These are phyloP conservation scores for Fusarium decemcellulare DNA, from an alignment of 2,329 filamentous ascomycete genomes.

Conservation along the genomic window DNA sequence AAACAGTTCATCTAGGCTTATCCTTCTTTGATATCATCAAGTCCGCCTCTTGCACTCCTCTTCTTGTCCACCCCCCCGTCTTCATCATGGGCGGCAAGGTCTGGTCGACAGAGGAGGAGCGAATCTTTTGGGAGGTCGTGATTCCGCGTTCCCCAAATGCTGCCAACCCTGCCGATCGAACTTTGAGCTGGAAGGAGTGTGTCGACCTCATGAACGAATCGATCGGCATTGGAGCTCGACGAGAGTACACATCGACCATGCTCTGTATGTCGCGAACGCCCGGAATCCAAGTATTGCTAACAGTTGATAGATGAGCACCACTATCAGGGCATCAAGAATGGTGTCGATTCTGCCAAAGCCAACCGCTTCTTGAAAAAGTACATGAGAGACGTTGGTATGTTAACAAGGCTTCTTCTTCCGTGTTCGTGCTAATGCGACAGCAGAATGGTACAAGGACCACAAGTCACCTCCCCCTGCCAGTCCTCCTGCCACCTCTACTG, in stretches of 20 bases:
- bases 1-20: conserved; percentile 9
- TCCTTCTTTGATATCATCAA: not conserved
- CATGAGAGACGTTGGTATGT: conserved; percentile 43
- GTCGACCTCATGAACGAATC: conserved; percentile 55
- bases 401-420: not conserved
- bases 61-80: not conserved
- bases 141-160: conserved; percentile 56
- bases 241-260: conserved; percentile 57
- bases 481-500: not conserved
- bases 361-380: conserved; percentile 53
- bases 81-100: conserved; percentile 63
- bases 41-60: not conserved
- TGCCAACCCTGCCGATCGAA: conserved; percentile 34
- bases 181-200: conserved; percentile 55
- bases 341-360: conserved; percentile 55
- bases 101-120: conserved; percentile 65
- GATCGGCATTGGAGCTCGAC: conserved; percentile 53
- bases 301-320: conserved; percentile 59
- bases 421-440: conserved; percentile 10
- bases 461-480: conserved; percentile 21
- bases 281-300: conserved; percentile 15
- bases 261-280: conserved; percentile 47
- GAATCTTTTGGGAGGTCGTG: conserved; percentile 61
- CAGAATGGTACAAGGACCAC: conserved; percentile 36
- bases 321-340: conserved; percentile 59